Conservation (phyloP, 164 flowering plant genomes). For the Echeveria elegans region DNA sequence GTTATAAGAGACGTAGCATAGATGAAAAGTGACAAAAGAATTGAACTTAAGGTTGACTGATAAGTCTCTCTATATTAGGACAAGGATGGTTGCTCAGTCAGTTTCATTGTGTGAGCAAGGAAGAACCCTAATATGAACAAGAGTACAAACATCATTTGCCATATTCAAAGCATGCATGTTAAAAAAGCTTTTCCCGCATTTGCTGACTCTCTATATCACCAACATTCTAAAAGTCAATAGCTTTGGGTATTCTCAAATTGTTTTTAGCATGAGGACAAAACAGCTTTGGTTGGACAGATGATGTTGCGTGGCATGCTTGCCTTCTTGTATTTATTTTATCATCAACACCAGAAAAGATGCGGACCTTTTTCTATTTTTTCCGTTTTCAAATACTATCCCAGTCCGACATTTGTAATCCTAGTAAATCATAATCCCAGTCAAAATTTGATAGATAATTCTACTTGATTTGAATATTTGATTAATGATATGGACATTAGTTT, state of each 20-base stretch:
- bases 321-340: not conserved
- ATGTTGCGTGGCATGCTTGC: constrained; percentile 6
- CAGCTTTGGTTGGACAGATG: not conserved
- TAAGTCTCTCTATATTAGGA: not conserved
- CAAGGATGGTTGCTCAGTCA: not conserved
- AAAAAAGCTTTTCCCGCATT: constrained; percentile 2
- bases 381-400: not conserved
- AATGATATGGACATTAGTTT: no score
- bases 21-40: not conserved
- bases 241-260: not conserved
- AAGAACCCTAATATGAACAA: not conserved
- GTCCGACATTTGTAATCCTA: not conserved
- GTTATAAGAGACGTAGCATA: not conserved
- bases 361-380: not conserved
- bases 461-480: not conserved
- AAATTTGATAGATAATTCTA: not conserved
- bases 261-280: not conserved
- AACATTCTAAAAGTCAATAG: not conserved
- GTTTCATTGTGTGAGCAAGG: not conserved
- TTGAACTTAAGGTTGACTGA: not conserved
- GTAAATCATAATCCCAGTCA: not conserved
- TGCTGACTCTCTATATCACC: constrained; percentile 3
- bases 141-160: not conserved
- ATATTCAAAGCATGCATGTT: not conserved
- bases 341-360: not conserved